A percentile compares a stretch with the other conserved stretches of the same genome.
These are phyloP conservation scores for Arthrobotrys sinensis DNA, from an alignment of 2,329 filamentous ascomycete genomes.

Conservation along the genomic window DNA sequence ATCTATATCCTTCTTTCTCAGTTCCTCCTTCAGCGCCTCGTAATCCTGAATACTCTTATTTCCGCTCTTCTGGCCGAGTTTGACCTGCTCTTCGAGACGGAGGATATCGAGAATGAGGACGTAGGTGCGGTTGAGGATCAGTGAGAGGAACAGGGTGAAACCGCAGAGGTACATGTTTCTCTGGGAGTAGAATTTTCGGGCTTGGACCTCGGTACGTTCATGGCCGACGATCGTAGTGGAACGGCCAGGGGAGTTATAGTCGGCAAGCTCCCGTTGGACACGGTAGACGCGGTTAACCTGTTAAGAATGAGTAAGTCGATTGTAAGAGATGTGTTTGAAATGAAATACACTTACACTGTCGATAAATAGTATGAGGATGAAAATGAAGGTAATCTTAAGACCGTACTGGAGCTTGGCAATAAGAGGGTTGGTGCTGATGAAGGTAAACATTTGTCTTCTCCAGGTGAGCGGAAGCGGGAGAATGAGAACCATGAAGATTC, in stretches of 20 bases:
- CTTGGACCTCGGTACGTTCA: slow-evolving; percentile 98
- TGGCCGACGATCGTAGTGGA: slow-evolving; percentile 83
- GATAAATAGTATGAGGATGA: slow-evolving; percentile 97
- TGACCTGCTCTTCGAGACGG: slow-evolving; percentile 91
- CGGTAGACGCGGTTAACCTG: slow-evolving; percentile 86
- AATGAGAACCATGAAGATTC: slow-evolving; percentile 83
- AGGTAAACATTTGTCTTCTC: slow-evolving; percentile 90
- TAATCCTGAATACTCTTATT: slow-evolving; percentile 69
- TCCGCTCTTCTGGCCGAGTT: slow-evolving; percentile 78
- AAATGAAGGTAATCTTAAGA: slow-evolving; percentile 99
- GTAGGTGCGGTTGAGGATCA: slow-evolving; percentile 99
- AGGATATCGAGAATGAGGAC: slow-evolving; percentile 95
- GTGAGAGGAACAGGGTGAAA: slow-evolving; percentile 97
- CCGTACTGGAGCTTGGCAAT: slow-evolving; percentile 97
- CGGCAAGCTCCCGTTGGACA: slow-evolving; percentile 88
- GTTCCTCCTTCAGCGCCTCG: slow-evolving; percentile 78
- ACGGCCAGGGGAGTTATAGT: slow-evolving; percentile 65
- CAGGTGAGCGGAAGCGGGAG: slow-evolving; percentile 89
- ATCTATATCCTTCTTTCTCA: slow-evolving; percentile 83
- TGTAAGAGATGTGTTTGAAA: neutral
- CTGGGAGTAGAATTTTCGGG: slow-evolving; percentile 99
- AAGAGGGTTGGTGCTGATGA: slow-evolving; percentile 89
- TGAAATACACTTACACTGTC: slow-evolving; percentile 84
- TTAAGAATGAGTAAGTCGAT: neutral
- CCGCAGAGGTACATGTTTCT: slow-evolving; percentile 99